Evolutionary conservation across 2,329 filamentous ascomycete species (phyloP).

Genomic region (Pseudogymnoascus sp.): DNA sequence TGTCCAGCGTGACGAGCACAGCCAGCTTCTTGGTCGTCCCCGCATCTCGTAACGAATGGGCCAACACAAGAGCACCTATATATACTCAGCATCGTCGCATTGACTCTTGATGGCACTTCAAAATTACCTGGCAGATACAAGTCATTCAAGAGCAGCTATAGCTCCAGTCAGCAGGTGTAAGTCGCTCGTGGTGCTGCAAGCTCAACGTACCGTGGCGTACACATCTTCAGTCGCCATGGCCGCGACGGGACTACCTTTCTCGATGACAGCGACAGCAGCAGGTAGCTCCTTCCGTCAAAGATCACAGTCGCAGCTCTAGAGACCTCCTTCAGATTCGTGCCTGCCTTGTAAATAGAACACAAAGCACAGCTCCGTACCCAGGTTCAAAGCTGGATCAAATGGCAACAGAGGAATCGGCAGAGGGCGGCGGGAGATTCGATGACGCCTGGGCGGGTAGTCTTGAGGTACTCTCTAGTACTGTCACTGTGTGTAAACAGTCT

Average conservation of each 20-base stretch:
- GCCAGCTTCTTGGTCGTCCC: constrained; percentile 81
- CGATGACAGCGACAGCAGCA: neutral
- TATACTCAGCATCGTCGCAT: constrained; percentile 19
- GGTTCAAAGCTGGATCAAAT: neutral
- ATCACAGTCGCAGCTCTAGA: constrained; percentile 5
- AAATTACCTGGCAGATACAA: constrained; percentile 79
- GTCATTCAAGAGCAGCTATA: constrained; percentile 84
- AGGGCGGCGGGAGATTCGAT: neutral
- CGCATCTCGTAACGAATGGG: constrained; percentile 88
- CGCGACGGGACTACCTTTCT: neutral
- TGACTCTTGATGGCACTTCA: constrained; percentile 11
- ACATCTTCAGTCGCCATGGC: constrained; percentile 48
- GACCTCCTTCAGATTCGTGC: neutral
- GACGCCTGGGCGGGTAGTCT: constrained; percentile 5
- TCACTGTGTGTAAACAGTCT: constrained; percentile 1
- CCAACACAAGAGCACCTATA: constrained; percentile 82
- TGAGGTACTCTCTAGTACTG: neutral
- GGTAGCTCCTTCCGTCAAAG: neutral
- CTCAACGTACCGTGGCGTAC: constrained; percentile 52
- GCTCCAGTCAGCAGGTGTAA: constrained; percentile 10
- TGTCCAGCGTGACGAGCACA: constrained; percentile 74
- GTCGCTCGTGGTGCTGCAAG: constrained; percentile 11
- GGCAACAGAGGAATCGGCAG: neutral
- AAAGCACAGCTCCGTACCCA: neutral
- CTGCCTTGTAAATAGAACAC: constrained; percentile 6